Percentiles rank a stretch among this genome's conserved stretches.
These are phyloP conservation scores for Rhytidhysteron rufulum DNA, from an alignment of 2,329 filamentous ascomycete genomes.

Conservation along the genomic window DNA sequence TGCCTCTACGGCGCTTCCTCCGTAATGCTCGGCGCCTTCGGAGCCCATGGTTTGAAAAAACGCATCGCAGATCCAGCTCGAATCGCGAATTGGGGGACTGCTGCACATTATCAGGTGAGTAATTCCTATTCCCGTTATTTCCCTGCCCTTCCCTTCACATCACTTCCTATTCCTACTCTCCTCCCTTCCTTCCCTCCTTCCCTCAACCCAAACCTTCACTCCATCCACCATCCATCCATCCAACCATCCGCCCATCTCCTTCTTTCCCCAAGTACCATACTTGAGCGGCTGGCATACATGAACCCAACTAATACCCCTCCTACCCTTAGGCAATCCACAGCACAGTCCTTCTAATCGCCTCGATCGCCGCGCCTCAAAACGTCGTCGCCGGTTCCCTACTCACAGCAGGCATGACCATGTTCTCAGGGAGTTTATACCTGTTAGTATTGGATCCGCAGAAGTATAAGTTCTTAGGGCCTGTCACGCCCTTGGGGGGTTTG, in stretches of 20 bases:
- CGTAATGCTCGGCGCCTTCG: conserved; percentile 63
- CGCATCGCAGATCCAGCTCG: conserved; percentile 56
- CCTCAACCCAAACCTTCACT: background rate
- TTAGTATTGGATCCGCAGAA: conserved; percentile 59
- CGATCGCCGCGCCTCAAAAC: conserved; percentile 51
- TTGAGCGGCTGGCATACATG: no score
- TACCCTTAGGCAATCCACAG: conserved; percentile 57
- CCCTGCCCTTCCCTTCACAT: no score
- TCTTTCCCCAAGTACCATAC: no score
- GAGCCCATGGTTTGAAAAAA: conserved; percentile 63
- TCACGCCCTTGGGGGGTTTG: conserved; percentile 62
- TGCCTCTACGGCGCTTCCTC: conserved; percentile 60
- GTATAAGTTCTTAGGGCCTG: conserved; percentile 58
- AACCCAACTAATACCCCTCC: background rate
- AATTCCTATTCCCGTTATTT: no score
- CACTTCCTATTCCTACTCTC: conserved; percentile 1
- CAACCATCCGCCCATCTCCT: no score
- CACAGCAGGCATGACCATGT: conserved; percentile 63
- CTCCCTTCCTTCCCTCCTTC: background rate
- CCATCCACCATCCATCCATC: background rate
- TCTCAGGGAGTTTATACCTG: conserved; percentile 63
- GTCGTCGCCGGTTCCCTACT: conserved; percentile 57
- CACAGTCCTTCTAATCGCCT: conserved; percentile 55
- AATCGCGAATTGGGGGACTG: conserved; percentile 60
- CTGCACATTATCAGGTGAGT: conserved; percentile 63